Percentiles rank a stretch among this genome's conserved stretches.
phyloP scores from a whole-genome alignment of 768 basidiomycete genomes.

The Calocera cornea region DNA sequence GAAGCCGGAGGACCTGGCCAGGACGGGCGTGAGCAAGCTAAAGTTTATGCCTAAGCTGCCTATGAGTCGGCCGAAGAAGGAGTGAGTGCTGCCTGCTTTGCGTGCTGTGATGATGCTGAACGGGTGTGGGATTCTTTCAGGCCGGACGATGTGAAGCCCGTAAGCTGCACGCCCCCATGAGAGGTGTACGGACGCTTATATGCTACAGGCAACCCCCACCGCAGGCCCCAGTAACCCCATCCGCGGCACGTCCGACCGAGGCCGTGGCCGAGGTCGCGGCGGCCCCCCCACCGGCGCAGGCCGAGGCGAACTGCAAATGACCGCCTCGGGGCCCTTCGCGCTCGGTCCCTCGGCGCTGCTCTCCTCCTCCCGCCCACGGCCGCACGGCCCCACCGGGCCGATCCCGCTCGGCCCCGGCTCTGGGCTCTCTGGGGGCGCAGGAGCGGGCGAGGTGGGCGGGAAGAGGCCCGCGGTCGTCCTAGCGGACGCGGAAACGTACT shows the following conservation, averaged over 20 bases:
- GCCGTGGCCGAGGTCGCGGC: neutral
- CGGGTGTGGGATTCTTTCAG: neutral
- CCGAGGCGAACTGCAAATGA: neutral
- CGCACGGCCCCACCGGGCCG: neutral
- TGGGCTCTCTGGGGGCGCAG: neutral
- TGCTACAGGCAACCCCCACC: neutral
- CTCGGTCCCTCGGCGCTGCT: neutral
- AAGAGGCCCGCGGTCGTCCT: neutral
- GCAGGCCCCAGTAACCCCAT: neutral
- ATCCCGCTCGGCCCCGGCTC: neutral
- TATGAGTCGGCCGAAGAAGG: neutral
- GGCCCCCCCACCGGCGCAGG: neutral
- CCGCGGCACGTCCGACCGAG: neutral
- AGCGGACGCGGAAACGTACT: slow-evolving; percentile 48
- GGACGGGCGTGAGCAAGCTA: neutral
- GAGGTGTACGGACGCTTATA: neutral
- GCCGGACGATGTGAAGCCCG: neutral
- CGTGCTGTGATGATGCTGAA: neutral
- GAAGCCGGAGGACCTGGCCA: neutral
- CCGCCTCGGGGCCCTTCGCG: neutral
- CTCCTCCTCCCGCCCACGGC: neutral
- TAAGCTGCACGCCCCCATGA: neutral
- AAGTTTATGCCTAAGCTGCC: slow-evolving; percentile 4
- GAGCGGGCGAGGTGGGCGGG: neutral
- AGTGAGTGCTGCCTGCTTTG: neutral